Evolutionary conservation across 495 filamentous ascomycete genomes (phyloP).

Genomic region (Trichoderma orchidacearum): DNA sequence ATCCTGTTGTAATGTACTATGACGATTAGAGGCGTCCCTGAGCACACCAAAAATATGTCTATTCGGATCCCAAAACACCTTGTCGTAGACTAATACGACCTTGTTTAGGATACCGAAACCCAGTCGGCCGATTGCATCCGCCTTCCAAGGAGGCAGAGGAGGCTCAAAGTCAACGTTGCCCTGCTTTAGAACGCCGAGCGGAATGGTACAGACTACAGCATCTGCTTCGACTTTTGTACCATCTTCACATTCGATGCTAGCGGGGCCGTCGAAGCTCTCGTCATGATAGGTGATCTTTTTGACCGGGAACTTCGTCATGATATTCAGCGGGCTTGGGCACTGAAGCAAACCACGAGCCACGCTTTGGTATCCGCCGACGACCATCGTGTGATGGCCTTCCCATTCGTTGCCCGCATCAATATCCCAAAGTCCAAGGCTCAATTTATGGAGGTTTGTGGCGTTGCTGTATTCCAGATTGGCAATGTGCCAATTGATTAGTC

Average conservation of each 20-base stretch:
- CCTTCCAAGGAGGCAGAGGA: slow-evolving; percentile 74
- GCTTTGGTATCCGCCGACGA: slow-evolving; percentile 85
- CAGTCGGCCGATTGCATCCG: slow-evolving; percentile 65
- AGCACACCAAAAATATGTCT: slow-evolving; percentile 91
- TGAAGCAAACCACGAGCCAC: slow-evolving; percentile 71
- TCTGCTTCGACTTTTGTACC: slow-evolving; percentile 70
- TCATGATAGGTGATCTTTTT: slow-evolving; percentile 51
- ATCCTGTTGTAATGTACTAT: slow-evolving; percentile 38
- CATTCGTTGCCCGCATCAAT: slow-evolving; percentile 96
- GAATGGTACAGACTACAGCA: slow-evolving; percentile 73
- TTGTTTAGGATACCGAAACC: slow-evolving; percentile 96
- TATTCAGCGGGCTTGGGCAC: slow-evolving; percentile 63
- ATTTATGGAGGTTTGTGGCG: slow-evolving; percentile 67
- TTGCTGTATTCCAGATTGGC: slow-evolving; percentile 98
- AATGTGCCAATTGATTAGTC: slow-evolving; percentile 94
- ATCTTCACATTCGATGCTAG: slow-evolving; percentile 63
- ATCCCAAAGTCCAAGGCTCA: slow-evolving; percentile 90
- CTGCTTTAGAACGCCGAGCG: slow-evolving; percentile 80
- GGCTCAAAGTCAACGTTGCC: slow-evolving; percentile 64
- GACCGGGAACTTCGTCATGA: slow-evolving; percentile 58
- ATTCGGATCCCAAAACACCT: slow-evolving; percentile 85
- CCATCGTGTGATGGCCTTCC: slow-evolving; percentile 82
- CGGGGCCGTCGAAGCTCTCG: slow-evolving; percentile 17
- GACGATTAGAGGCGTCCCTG: slow-evolving; percentile 44
- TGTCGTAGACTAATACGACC: slow-evolving; percentile 76